A percentile compares a stretch with the other conserved stretches of the same genome.
Conservation (phyloP, 441 rosid genomes). For the Euphorbia celastroides region DNA sequence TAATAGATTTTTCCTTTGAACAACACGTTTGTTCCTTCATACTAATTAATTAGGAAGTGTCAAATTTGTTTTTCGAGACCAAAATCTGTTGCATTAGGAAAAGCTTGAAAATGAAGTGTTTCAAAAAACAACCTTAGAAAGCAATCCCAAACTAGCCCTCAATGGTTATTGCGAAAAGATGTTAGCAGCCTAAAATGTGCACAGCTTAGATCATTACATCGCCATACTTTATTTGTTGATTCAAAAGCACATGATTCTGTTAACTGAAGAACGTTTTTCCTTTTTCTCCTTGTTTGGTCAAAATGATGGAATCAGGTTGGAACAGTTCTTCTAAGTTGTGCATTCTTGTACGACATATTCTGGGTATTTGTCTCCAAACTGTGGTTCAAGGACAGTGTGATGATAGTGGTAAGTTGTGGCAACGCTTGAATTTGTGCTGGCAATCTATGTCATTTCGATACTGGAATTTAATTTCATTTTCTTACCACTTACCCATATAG, state of each 20-base stretch:
- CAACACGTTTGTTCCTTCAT: too few species aligned
- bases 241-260: neutral
- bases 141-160: too few species aligned
- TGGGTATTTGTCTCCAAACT: slow-evolving; percentile 86
- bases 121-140: too few species aligned
- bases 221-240: neutral
- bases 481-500: slow-evolving; percentile 32
- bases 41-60: too few species aligned
- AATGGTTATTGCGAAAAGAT: too few species aligned
- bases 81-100: too few species aligned
- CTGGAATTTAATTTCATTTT: neutral
- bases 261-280: neutral
- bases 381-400: slow-evolving; percentile 88
- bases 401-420: slow-evolving; percentile 76
- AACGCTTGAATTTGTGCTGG: slow-evolving; percentile 7
- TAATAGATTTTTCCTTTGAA: too few species aligned
- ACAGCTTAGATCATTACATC: neutral
- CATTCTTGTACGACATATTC: slow-evolving; percentile 88
- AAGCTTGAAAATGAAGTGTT: too few species aligned
- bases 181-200: neutral
- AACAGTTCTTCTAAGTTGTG: slow-evolving; percentile 85
- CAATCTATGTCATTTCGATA: neutral
- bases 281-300: slow-evolving; percentile 1
- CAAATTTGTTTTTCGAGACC: too few species aligned
- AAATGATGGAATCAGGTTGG: slow-evolving; percentile 58